Percentiles rank a stretch among this genome's conserved stretches.
phyloP scores from a whole-genome alignment of 495 filamentous ascomycete genomes.

The Talaromyces stipitatus region DNA sequence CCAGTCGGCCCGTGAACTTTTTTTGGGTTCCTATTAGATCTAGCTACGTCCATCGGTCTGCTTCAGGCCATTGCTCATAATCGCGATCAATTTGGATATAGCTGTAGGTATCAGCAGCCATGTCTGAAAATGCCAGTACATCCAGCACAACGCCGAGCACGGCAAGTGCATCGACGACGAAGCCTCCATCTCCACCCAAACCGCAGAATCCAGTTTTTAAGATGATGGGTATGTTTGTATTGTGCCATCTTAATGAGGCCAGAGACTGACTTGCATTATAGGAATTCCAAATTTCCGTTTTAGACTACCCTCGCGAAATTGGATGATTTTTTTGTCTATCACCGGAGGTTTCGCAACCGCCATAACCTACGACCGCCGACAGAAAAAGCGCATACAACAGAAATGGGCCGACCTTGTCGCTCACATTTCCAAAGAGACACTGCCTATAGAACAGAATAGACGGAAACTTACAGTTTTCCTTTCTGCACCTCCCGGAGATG shows the following conservation, averaged over 20 bases:
- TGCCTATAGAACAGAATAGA: conserved; percentile 62
- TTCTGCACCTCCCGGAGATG: conserved; percentile 76
- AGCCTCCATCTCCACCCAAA: conserved; percentile 26
- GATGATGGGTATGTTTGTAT: conserved; percentile 55
- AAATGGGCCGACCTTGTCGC: conserved; percentile 85
- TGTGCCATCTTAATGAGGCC: neutral
- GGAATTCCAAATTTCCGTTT: conserved; percentile 69
- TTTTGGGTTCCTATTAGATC: neutral
- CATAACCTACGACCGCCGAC: conserved; percentile 80
- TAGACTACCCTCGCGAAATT: conserved; percentile 92
- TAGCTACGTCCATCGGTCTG: neutral
- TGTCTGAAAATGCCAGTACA: neutral
- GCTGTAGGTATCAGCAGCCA: neutral
- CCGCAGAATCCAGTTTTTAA: conserved; percentile 59
- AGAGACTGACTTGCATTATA: conserved; percentile 13
- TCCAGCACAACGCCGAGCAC: neutral
- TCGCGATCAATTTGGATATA: neutral
- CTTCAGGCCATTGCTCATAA: neutral
- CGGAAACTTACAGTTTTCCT: conserved; percentile 84
- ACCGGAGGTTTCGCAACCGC: conserved; percentile 68
- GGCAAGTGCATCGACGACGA: conserved; percentile 22
- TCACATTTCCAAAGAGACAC: conserved; percentile 72
- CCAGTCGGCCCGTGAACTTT: neutral
- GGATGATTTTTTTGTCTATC: conserved; percentile 87
- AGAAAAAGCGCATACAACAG: conserved; percentile 72